Percentiles rank a stretch among this genome's conserved stretches.
These are phyloP conservation scores for Tricladium varicosporioides DNA, from an alignment of 2,329 filamentous ascomycete genomes.

Conservation along the genomic window DNA sequence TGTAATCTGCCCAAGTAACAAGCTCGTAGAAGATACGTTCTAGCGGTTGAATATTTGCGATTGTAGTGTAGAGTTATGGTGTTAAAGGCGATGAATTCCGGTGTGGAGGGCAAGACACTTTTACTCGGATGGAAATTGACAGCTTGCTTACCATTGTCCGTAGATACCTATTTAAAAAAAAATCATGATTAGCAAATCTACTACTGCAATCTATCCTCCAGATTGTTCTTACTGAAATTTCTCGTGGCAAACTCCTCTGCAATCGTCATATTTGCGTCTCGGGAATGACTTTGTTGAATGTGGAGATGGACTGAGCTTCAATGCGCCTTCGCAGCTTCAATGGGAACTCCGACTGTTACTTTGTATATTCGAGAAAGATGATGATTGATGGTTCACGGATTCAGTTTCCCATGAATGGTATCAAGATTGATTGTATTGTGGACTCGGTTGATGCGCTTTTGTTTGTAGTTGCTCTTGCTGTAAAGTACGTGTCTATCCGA, in stretches of 20 bases:
- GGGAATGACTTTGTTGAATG: constrained; percentile 7
- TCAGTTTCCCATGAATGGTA: background rate
- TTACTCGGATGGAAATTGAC: background rate
- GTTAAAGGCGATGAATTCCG: background rate
- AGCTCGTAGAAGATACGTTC: too few species aligned
- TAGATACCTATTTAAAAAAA: constrained; percentile 71
- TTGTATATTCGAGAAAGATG: background rate
- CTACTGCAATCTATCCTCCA: background rate
- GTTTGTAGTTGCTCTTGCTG: background rate
- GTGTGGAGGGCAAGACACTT: background rate
- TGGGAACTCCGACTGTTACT: background rate
- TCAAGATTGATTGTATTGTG: background rate
- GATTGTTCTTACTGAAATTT: constrained; percentile 66
- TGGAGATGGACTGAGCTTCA: background rate
- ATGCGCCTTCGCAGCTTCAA: constrained; percentile 5
- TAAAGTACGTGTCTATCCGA: background rate
- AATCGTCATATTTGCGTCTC: constrained; percentile 59
- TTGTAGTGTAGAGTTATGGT: too few species aligned
- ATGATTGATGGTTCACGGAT: background rate
- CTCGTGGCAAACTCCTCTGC: constrained; percentile 70
- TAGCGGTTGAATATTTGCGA: too few species aligned
- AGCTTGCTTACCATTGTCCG: constrained; percentile 65
- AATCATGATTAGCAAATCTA: constrained; percentile 22
- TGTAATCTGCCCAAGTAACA: too few species aligned
- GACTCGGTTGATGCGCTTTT: background rate